Evolutionary conservation across 345 rosid species (phyloP).

Genomic region (Heritiera fomes): DNA sequence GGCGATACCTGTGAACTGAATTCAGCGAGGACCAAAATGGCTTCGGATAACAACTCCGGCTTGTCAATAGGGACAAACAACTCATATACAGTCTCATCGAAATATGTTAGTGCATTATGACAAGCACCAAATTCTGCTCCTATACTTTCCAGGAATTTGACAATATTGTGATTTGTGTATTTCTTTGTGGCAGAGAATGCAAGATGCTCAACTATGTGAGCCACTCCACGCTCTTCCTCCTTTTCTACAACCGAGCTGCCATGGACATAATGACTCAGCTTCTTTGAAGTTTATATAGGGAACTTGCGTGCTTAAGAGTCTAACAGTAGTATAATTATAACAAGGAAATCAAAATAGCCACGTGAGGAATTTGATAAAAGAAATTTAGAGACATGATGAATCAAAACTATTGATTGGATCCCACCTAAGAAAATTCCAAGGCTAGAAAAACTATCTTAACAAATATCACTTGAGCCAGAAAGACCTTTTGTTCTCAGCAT

Average conservation of each 20-base stretch:
- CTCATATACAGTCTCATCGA: constrained; percentile 89
- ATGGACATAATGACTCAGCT: constrained; percentile 42
- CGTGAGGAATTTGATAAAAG: neutral
- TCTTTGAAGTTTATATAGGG: neutral
- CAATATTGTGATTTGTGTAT: constrained; percentile 83
- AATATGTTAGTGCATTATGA: constrained; percentile 81
- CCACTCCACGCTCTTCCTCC: constrained; percentile 93
- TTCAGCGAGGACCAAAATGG: constrained; percentile 82
- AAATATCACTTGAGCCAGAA: neutral
- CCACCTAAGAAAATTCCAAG: neutral
- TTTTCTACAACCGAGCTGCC: constrained; percentile 98
- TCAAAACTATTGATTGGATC: neutral
- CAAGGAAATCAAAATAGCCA: neutral
- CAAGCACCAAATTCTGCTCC: constrained; percentile 98
- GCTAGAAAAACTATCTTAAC: neutral
- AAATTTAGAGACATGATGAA: neutral
- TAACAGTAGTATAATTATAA: neutral
- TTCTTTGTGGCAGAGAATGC: constrained; percentile 88
- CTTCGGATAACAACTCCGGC: constrained; percentile 63
- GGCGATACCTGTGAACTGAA: constrained; percentile 76
- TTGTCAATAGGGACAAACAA: constrained; percentile 89
- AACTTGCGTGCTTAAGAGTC: neutral
- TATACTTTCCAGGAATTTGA: constrained; percentile 84
- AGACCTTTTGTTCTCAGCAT: neutral
- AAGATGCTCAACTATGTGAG: constrained; percentile 95